These are phyloP conservation scores for Zygosaccharomyces pseudobailii DNA, from an alignment of 1,139 yeast species.

Conservation along the genomic window DNA sequence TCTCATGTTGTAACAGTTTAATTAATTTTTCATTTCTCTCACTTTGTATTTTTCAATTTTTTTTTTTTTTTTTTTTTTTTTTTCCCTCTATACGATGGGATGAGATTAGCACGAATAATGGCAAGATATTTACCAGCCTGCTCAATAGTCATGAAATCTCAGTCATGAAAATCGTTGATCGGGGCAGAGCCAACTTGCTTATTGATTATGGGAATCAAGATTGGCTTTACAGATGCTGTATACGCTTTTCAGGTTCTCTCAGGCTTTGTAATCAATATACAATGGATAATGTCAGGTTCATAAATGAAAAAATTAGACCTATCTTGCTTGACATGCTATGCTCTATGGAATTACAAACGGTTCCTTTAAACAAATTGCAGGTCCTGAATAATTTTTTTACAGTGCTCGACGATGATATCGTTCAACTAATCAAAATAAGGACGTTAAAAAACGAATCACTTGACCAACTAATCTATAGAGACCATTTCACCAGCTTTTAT, in stretches of 20 bases:
- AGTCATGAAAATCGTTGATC: slow-evolving; percentile 16
- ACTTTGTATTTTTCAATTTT: background rate
- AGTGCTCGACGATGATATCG: slow-evolving; percentile 11
- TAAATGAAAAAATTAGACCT: slow-evolving; percentile 12
- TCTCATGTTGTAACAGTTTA: background rate
- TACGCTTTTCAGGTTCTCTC: slow-evolving; percentile 17
- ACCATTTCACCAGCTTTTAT: slow-evolving; percentile 28
- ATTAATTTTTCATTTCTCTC: too few species aligned
- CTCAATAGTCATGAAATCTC: background rate
- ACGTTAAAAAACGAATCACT: slow-evolving; percentile 14
- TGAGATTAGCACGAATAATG: background rate
- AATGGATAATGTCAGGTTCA: slow-evolving; percentile 18
- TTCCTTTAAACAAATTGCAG: slow-evolving; percentile 7
- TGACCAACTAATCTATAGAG: slow-evolving; percentile 11
- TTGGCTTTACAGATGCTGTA: slow-evolving; percentile 24
- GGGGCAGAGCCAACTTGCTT: slow-evolving; percentile 28
- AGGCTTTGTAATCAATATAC: slow-evolving; percentile 23
- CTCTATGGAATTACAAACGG: slow-evolving; percentile 14
- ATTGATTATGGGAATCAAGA: slow-evolving; percentile 14
- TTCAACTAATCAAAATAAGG: slow-evolving; percentile 18
- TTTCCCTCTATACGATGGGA: background rate
- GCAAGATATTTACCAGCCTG: background rate
- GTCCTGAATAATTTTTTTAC: slow-evolving; percentile 5
- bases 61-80: background rate
- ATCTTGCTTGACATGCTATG: slow-evolving; percentile 18